phyloP scores from a whole-genome alignment of 2,329 filamentous ascomycete species.

The Sclerotiophoma versabilis region DNA sequence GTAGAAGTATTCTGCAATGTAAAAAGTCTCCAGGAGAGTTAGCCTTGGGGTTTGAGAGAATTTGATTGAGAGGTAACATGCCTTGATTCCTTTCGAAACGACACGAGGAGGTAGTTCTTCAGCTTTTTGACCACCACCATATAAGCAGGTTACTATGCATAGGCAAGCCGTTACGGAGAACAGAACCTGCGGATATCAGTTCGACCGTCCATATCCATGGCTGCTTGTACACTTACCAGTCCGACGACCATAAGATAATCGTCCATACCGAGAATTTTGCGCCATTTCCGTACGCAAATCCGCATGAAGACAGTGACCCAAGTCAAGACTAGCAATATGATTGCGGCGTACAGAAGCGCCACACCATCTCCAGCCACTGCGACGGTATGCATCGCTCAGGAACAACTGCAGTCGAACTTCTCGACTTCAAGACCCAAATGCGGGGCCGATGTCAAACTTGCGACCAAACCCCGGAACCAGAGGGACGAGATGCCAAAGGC shows the following conservation, averaged over 20 bases:
- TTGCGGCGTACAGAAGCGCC: conserved; percentile 24
- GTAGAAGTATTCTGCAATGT: conserved; percentile 33
- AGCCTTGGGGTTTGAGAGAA: background rate
- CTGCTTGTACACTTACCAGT: conserved; percentile 18
- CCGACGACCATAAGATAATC: conserved; percentile 29
- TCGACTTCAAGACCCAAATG: background rate
- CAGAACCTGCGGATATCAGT: conserved; percentile 17
- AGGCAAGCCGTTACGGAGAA: conserved; percentile 29
- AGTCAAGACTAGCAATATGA: conserved; percentile 25
- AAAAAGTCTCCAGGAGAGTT: conserved; percentile 19
- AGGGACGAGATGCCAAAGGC: background rate
- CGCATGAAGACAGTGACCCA: conserved; percentile 30
- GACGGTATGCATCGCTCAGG: conserved; percentile 22
- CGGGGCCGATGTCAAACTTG: background rate
- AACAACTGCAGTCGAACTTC: background rate
- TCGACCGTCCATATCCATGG: background rate
- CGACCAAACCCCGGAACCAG: background rate
- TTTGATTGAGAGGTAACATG: background rate
- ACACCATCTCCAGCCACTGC: conserved; percentile 27
- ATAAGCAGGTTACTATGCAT: conserved; percentile 28
- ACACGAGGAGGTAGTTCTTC: conserved; percentile 16
- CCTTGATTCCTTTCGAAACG: conserved; percentile 25
- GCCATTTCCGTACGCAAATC: conserved; percentile 25
- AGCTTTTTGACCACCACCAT: conserved; percentile 28
- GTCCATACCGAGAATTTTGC: conserved; percentile 23